Evolutionary conservation across 164 flowering plant genomes (phyloP), one percentile per base, ranked within the genome.

Genomic region (Umbellularia californica): DNA sequence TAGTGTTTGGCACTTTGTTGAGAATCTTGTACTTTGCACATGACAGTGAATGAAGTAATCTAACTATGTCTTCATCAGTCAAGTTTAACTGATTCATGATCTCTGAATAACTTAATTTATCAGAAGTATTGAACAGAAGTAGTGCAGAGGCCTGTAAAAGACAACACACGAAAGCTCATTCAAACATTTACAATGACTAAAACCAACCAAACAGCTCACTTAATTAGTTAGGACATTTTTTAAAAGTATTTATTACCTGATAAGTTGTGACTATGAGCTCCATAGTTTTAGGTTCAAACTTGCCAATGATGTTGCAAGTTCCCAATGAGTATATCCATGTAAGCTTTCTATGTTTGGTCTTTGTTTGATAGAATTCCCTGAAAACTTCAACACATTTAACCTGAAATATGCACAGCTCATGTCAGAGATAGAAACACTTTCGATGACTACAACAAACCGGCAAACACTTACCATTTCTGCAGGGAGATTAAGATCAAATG

Each of bases 271-370:
- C 92, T 80, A 93, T 85, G 76, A 95, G 79, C 83, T 95, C 98
- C 63, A 93, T 87, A 17, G 90, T 82, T 79, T 93, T 95, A 5
- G 85, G 79, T 11, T 86, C 97, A 83, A 94, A 92, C 77, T 90
- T 92, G 24, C 97, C 97, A 76, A 74, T 88, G 58, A 94, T 79
- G 80, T 90, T 87, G 78, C 97, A 92, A 24, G 90, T 94, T 22
- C 97, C 98, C 79, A 94, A 74, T 0, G 98, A 94, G 81, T 90
- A 92, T 72, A 92, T 91, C 97, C 98, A 94, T 17, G 97, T 91
- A 30, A 94, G 94, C 71, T 94, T 94, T 72, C 97, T 81, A 80
- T 89, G 92, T 76, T 92, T 91, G 1, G 98, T 91, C 81, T 91
- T 92, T 28, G 92, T 84, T 72, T 91, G 88, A 72, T 94, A 94